Conservation (phyloP, 352 stramenopile species). For the Phytophthora agathidicida region DNA sequence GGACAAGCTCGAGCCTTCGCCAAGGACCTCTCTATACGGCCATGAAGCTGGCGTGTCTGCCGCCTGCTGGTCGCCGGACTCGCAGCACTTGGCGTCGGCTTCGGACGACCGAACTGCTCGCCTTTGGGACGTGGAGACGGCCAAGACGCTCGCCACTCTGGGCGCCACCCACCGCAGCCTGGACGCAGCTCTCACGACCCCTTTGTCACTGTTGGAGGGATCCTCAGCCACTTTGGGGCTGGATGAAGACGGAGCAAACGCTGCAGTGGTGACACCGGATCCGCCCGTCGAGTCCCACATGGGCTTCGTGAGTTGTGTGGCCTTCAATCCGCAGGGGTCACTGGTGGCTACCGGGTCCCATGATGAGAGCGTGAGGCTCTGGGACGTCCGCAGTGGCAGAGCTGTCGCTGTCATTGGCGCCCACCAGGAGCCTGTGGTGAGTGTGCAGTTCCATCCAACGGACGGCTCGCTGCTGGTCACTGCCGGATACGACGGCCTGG, state of each 20-base stretch:
- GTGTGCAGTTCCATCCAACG: conserved; percentile 91
- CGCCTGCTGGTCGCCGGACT: conserved; percentile 90
- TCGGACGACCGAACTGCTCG: conserved; percentile 96
- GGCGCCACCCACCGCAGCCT: conserved; percentile 49
- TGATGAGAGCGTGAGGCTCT: conserved; percentile 96
- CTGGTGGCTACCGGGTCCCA: conserved; percentile 91
- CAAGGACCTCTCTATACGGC: conserved; percentile 66
- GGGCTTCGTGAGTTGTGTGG: conserved; percentile 95
- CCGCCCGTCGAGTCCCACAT: conserved; percentile 89
- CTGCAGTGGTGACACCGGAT: conserved; percentile 36
- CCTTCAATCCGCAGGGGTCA: conserved; percentile 94
- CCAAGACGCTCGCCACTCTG: conserved; percentile 73
- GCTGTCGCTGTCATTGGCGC: conserved; percentile 90
- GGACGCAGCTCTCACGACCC: conserved; percentile 36
- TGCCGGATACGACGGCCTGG: conserved; percentile 76
- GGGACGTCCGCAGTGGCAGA: conserved; percentile 93
- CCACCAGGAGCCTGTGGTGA: conserved; percentile 96
- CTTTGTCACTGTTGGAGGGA: conserved; percentile 35
- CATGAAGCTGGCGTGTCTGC: conserved; percentile 95
- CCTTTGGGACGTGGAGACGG: conserved; percentile 94
- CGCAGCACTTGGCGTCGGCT: conserved; percentile 90
- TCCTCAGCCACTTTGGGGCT: conserved; percentile 26
- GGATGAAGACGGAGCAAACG: conserved; percentile 23
- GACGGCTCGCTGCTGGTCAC: conserved; percentile 95
- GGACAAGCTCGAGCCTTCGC: conserved; percentile 27